Evolutionary conservation across 2,329 filamentous ascomycete genomes (phyloP).

Genomic region (Didymella sp.): DNA sequence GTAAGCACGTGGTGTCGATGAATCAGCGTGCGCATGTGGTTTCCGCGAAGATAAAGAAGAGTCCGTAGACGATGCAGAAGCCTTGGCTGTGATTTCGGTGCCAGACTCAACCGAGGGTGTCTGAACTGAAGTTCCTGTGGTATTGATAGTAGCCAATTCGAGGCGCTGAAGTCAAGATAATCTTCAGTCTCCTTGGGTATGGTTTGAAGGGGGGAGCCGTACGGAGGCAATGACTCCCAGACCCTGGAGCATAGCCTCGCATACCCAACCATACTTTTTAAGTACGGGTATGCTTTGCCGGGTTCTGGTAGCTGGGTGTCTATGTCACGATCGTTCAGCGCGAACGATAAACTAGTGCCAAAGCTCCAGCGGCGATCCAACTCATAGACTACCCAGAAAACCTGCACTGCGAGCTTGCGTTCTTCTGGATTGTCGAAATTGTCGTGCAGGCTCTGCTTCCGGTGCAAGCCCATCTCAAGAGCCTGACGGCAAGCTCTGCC

Average conservation of each 20-base stretch:
- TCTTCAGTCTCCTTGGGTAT: conserved; percentile 34
- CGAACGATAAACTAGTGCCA: conserved; percentile 31
- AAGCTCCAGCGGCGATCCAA: conserved; percentile 35
- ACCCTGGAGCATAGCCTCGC: conserved; percentile 30
- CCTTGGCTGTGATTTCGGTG: conserved; percentile 21
- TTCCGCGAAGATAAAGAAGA: conserved; percentile 28
- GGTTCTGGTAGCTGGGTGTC: conserved; percentile 31
- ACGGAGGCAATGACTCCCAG: conserved; percentile 32
- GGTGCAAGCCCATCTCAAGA: conserved; percentile 31
- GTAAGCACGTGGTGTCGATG: conserved; percentile 32
- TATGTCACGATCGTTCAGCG: conserved; percentile 29
- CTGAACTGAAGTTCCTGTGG: conserved; percentile 28
- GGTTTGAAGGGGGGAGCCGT: conserved; percentile 23
- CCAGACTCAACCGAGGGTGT: conserved; percentile 22
- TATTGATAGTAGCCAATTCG: conserved; percentile 28
- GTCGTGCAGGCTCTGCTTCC: conserved; percentile 26
- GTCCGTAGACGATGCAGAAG: conserved; percentile 25
- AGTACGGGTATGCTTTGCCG: conserved; percentile 24
- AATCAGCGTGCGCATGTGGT: conserved; percentile 28
- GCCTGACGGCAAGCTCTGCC: conserved; percentile 28
- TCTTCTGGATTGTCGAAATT: conserved; percentile 25
- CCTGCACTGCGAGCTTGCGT: conserved; percentile 24
- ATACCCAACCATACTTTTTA: conserved; percentile 29
- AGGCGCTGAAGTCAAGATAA: conserved; percentile 30
- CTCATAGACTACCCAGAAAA: conserved; percentile 32